Evolutionary conservation across 495 filamentous ascomycete species (phyloP), one percentile per base, ranked within the genome.

Genomic region (Amphirosellinia nigrospora): DNA sequence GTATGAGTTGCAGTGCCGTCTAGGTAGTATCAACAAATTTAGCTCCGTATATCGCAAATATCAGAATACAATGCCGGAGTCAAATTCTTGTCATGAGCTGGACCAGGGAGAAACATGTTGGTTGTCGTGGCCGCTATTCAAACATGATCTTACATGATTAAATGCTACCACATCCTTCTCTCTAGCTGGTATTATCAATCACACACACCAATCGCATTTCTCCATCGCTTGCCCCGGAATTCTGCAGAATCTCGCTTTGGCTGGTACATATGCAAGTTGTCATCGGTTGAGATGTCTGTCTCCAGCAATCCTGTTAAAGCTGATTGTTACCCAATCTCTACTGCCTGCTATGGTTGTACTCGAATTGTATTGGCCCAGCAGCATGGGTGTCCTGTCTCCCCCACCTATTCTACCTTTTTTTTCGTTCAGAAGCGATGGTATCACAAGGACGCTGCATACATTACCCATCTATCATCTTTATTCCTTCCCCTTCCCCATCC

Each of bases 251-350:
- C 34, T 9, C 34, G 63, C 67, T 63, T 11, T 41, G 45, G 67
- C 45, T 55, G 34, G 34, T 69, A 58, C 67, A 69, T 69, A 69
- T 69, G 67, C 67, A 60, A 62, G 58, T 23, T 55, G 32, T 63
- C 56, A 55, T 62, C 66, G 32, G 41, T 52, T 28, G 16, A 68
- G 56, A 34, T 23, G 8, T 28, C 38, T n/a, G 30, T 41, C 32
- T 59, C 53, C 55, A 50, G 43, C 55, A 68, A 26, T 52, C 7
- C 3, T 28, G 23, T 13, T 26, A 52, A 52, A 26, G 48, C 10
- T 26, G 48, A 13, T 62, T 62, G 26, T 26, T 45, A 41, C 53
- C 53, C 53, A 58, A 36, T 36, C 53, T 2, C 16, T 21, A 36
- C 7, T 21, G 2, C 13, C 45, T 36, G 8, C 19, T 23, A n/a